Percentiles rank a stretch among this genome's conserved stretches.
Evolutionary conservation across 345 rosid genomes (phyloP).

Genomic region (Pistacia integerrima): DNA sequence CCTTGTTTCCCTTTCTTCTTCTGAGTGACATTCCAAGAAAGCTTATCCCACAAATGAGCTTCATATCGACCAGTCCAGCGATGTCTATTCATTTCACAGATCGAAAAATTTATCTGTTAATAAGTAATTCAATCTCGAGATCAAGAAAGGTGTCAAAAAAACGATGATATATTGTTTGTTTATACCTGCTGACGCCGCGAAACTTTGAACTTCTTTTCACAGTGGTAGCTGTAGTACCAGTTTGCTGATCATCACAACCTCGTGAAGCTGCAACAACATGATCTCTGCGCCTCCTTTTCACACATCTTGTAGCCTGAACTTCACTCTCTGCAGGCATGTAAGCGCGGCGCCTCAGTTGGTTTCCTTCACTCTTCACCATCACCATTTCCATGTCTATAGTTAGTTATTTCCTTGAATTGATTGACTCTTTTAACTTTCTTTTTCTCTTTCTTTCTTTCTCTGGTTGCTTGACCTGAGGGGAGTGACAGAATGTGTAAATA

Average conservation of each 20-base stretch:
- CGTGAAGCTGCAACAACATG: slow-evolving; percentile 21
- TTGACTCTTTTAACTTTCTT: background rate
- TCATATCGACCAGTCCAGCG: slow-evolving; percentile 71
- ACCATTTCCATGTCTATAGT: slow-evolving; percentile 32
- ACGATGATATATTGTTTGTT: too few species aligned
- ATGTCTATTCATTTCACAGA: slow-evolving; percentile 39
- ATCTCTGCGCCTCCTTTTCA: slow-evolving; percentile 52
- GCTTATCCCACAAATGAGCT: slow-evolving; percentile 77
- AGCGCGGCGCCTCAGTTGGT: slow-evolving; percentile 27
- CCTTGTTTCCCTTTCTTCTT: slow-evolving; percentile 81
- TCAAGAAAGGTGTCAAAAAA: background rate
- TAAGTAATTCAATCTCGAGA: background rate
- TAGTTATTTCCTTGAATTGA: background rate
- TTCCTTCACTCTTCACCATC: slow-evolving; percentile 44
- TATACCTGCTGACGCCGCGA: slow-evolving; percentile 69
- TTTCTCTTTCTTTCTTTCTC: background rate
- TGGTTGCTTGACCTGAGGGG: slow-evolving; percentile 1
- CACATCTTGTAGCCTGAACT: slow-evolving; percentile 25
- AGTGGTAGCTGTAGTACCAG: slow-evolving; percentile 37
- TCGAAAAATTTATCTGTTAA: background rate
- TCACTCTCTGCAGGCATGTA: slow-evolving; percentile 16
- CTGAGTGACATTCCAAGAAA: slow-evolving; percentile 67
- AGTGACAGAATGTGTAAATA: background rate
- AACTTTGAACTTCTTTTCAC: slow-evolving; percentile 75
- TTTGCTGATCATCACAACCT: slow-evolving; percentile 21